phyloP scores from a whole-genome alignment of 2,329 filamentous ascomycete genomes.

The Ophioceras dolichostomum region DNA sequence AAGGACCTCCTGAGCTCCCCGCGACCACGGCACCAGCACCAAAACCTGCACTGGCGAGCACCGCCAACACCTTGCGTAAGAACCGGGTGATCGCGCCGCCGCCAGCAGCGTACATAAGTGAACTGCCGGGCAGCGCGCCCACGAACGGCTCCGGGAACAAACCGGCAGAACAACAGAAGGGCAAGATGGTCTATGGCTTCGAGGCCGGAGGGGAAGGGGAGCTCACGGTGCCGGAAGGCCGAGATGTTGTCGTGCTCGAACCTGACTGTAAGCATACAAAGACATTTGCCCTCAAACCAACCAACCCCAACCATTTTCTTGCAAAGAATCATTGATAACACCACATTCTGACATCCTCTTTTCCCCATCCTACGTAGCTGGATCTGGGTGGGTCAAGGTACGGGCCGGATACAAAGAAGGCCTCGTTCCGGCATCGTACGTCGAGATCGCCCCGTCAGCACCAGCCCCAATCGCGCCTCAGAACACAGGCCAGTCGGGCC shows the following conservation, averaged over 20 bases:
- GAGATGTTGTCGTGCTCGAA: slow-evolving; percentile 67
- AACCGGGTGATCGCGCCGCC: slow-evolving; percentile 80
- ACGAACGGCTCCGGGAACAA: slow-evolving; percentile 24
- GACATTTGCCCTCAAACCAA: too few species aligned
- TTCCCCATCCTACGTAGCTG: slow-evolving; percentile 49
- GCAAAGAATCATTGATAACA: too few species aligned
- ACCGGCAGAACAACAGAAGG: slow-evolving; percentile 49
- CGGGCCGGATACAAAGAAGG: slow-evolving; percentile 65
- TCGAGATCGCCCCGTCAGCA: slow-evolving; percentile 44
- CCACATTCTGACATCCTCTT: too few species aligned
- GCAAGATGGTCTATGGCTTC: slow-evolving; percentile 84
- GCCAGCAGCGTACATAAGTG: slow-evolving; percentile 65
- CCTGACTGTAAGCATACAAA: slow-evolving; percentile 67
- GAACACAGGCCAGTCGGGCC: slow-evolving; percentile 33
- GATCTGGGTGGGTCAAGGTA: slow-evolving; percentile 83
- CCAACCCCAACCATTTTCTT: too few species aligned
- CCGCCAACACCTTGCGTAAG: slow-evolving; percentile 28
- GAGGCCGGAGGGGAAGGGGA: slow-evolving; percentile 73
- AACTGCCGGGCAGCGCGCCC: slow-evolving; percentile 39
- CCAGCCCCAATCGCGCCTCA: slow-evolving; percentile 31
- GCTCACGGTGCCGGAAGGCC: slow-evolving; percentile 65
- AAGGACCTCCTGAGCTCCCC: slow-evolving; percentile 25
- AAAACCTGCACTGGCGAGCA: slow-evolving; percentile 16
- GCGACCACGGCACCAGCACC: slow-evolving; percentile 20
- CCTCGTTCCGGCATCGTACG: slow-evolving; percentile 75